Conservation (phyloP, 148 eudicot species). For the Rhododendron kiyosumense region DNA sequence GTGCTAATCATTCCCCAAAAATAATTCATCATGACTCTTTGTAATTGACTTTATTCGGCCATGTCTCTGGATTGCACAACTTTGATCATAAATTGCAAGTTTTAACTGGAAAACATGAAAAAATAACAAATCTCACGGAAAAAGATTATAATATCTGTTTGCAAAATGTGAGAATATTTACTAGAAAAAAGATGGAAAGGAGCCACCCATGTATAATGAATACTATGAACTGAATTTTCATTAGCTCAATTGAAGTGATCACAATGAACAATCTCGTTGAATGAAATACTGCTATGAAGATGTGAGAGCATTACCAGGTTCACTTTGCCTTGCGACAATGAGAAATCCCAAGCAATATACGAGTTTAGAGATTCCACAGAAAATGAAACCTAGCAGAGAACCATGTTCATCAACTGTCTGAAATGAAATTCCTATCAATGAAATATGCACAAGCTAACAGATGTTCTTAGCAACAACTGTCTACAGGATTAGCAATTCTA, state of each 20-base stretch:
- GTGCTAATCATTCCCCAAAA: not conserved
- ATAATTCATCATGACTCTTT: not conserved
- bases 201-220: not conserved
- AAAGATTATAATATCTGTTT: not conserved
- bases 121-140: not conserved
- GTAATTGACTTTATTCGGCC: not conserved
- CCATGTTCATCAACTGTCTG: not conserved
- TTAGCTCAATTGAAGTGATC: not conserved
- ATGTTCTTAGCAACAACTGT: not conserved
- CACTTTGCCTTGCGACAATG: conserved; percentile 69
- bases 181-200: not conserved
- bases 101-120: not conserved
- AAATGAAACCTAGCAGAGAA: conserved; percentile 57
- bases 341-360: conserved; percentile 95
- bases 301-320: conserved; percentile 49
- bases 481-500: not conserved
- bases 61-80: not conserved
- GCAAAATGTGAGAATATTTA: not conserved
- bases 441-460: not conserved
- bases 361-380: conserved; percentile 81
- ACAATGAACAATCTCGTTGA: not conserved
- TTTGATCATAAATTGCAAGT: not conserved
- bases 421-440: not conserved
- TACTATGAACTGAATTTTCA: not conserved
- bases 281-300: not conserved